A percentile compares a stretch with the other conserved stretches of the same genome.
phyloP scores from a whole-genome alignment of 1,139 yeast genomes.

The Casaregolazyma lundiana region DNA sequence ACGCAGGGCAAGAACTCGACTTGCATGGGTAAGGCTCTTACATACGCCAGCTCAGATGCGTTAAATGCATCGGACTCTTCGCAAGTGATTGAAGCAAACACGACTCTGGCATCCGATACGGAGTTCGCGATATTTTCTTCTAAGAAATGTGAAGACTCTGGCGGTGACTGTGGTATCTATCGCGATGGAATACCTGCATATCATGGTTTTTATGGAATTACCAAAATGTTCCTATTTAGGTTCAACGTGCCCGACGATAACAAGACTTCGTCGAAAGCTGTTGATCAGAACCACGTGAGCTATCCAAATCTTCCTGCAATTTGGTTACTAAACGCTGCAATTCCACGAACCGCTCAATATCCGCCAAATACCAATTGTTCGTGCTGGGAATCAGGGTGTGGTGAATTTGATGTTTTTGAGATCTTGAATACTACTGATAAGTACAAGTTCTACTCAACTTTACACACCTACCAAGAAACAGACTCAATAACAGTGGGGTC shows the following conservation, averaged over 20 bases:
- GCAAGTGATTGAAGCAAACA: constrained; percentile 56
- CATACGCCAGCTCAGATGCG: constrained; percentile 75
- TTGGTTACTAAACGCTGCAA: constrained; percentile 90
- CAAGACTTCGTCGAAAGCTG: constrained; percentile 54
- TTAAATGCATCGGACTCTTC: constrained; percentile 55
- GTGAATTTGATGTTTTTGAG: constrained; percentile 92
- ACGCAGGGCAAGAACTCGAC: constrained; percentile 65
- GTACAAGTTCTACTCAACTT: constrained; percentile 69
- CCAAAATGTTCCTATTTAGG: constrained; percentile 84
- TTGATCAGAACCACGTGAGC: constrained; percentile 31
- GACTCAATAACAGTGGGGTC: constrained; percentile 46
- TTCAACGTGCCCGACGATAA: constrained; percentile 81
- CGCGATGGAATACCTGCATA: constrained; percentile 83
- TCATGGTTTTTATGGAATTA: constrained; percentile 70
- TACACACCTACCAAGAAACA: constrained; percentile 78
- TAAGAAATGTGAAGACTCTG: constrained; percentile 47
- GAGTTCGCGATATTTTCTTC: constrained; percentile 78
- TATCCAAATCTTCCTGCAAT: constrained; percentile 91
- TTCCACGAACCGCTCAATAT: constrained; percentile 91
- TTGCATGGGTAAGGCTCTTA: constrained; percentile 81
- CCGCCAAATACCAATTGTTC: constrained; percentile 67
- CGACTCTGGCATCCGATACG: constrained; percentile 61
- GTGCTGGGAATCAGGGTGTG: constrained; percentile 96
- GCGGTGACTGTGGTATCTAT: constrained; percentile 77
- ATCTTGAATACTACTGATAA: constrained; percentile 65